Evolutionary conservation across 768 basidiomycete species (phyloP).

Genomic region (Phanerochaete sordida): DNA sequence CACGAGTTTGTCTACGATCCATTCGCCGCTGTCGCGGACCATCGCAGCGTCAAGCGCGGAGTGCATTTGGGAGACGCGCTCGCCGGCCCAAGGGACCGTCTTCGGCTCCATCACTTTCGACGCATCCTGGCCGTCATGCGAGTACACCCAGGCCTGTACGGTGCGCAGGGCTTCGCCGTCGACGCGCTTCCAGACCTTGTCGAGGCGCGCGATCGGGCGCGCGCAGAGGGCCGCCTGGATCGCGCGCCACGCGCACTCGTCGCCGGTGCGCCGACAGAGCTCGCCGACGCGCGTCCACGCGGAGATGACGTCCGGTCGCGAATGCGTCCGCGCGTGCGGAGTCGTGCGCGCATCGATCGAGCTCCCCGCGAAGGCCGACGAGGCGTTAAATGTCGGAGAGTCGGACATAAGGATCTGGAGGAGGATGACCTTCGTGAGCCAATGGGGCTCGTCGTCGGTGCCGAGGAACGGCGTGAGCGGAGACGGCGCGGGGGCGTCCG

Average conservation of each 20-base stretch:
- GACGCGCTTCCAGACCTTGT: constrained; percentile 78
- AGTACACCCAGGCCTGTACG: constrained; percentile 67
- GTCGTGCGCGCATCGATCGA: constrained; percentile 25
- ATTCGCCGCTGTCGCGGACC: constrained; percentile 40
- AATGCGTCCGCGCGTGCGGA: constrained; percentile 55
- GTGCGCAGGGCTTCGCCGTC: constrained; percentile 52
- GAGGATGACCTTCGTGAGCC: constrained; percentile 73
- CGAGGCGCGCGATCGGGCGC: constrained; percentile 69
- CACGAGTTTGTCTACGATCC: constrained; percentile 38
- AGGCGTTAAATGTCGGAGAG: constrained; percentile 28
- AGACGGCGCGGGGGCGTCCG: background rate
- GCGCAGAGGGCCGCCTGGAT: constrained; percentile 70
- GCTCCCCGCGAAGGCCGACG: constrained; percentile 26
- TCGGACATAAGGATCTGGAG: constrained; percentile 68
- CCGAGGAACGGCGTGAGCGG: constrained; percentile 50
- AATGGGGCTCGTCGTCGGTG: constrained; percentile 69
- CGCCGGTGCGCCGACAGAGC: constrained; percentile 64
- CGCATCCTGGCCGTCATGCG: constrained; percentile 27
- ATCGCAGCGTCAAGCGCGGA: constrained; percentile 45
- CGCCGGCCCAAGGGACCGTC: constrained; percentile 70
- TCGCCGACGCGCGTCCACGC: constrained; percentile 76
- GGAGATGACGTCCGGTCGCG: constrained; percentile 68
- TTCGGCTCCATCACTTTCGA: constrained; percentile 39
- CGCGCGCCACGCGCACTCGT: constrained; percentile 78
- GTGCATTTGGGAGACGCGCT: constrained; percentile 43